A percentile compares a stretch with the other conserved stretches of the same genome.
Evolutionary conservation across 106 monocot species (phyloP).

Genomic region (Platanthera zijinensis): DNA sequence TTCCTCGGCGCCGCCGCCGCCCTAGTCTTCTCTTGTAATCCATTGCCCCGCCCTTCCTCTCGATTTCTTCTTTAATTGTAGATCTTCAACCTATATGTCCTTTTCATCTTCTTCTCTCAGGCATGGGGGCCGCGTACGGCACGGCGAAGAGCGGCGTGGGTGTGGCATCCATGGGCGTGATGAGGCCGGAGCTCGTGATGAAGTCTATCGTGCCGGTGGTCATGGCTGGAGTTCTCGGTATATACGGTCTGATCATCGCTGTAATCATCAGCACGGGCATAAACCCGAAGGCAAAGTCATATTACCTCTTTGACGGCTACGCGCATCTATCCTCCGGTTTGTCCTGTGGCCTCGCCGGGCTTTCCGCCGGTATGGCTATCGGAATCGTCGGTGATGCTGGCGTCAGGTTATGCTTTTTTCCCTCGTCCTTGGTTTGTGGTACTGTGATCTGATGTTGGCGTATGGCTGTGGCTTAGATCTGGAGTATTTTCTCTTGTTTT

Average conservation of each 20-base stretch:
- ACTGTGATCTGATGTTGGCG: no score
- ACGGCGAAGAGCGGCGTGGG: conserved; percentile 21
- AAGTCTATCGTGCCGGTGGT: conserved; percentile 91
- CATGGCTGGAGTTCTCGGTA: conserved; percentile 91
- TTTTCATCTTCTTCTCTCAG: conserved; percentile 17
- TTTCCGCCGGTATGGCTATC: conserved; percentile 78
- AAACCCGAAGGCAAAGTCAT: conserved; percentile 83
- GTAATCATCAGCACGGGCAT: conserved; percentile 62
- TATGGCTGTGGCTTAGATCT: no score
- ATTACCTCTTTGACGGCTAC: conserved; percentile 76
- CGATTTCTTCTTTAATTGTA: background rate
- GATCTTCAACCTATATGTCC: background rate
- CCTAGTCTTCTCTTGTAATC: conserved; percentile 43
- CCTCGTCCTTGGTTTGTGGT: background rate
- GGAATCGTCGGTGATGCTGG: conserved; percentile 85
- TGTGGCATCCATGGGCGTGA: conserved; percentile 90
- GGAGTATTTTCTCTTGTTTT: no score
- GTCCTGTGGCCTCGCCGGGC: conserved; percentile 72
- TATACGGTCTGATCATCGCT: conserved; percentile 72
- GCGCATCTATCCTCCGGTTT: conserved; percentile 76
- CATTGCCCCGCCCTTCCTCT: background rate
- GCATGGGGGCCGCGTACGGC: conserved; percentile 83
- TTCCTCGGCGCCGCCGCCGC: conserved; percentile 41
- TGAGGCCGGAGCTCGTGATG: conserved; percentile 90
- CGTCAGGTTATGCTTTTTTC: conserved; percentile 36